Conservation (phyloP, 1,284 basidiomycete genomes). For the Pyrrhoderma noxium region DNA sequence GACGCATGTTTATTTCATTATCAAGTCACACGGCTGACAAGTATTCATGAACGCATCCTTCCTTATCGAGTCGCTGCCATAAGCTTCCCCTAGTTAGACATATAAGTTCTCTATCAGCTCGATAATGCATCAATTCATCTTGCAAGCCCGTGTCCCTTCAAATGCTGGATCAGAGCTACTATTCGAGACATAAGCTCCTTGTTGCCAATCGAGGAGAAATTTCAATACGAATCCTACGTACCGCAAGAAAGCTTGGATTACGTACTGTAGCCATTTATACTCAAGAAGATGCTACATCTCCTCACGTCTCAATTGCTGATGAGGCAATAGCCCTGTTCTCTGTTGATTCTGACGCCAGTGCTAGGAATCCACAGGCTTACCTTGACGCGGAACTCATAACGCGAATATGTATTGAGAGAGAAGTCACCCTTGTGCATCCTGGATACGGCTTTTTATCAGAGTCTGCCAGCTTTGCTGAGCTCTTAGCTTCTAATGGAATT, state of each 20-base stretch:
- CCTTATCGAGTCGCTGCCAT: too few relatives aligned
- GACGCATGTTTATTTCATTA: too few relatives aligned
- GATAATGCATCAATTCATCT: too few relatives aligned
- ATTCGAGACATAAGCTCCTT: slow-evolving; percentile 31
- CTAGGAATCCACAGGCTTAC: slow-evolving; percentile 36
- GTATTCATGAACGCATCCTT: too few relatives aligned
- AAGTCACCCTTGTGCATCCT: slow-evolving; percentile 53
- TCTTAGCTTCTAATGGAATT: slow-evolving; percentile 43
- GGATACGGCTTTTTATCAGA: slow-evolving; percentile 68
- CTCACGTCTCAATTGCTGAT: slow-evolving; percentile 47
- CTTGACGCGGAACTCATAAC: slow-evolving; percentile 37
- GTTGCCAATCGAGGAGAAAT: slow-evolving; percentile 47
- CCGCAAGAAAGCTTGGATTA: slow-evolving; percentile 41
- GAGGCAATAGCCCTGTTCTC: slow-evolving; percentile 31
- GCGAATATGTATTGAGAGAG: slow-evolving; percentile 35
- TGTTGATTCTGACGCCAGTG: slow-evolving; percentile 20
- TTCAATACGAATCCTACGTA: slow-evolving; percentile 49
- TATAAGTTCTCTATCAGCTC: too few relatives aligned
- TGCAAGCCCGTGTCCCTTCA: too few relatives aligned
- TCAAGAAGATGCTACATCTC: slow-evolving; percentile 43
- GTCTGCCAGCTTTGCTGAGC: slow-evolving; percentile 48
- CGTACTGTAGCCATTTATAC: slow-evolving; percentile 49
- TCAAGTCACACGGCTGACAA: too few relatives aligned
- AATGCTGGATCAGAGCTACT: slow-evolving; percentile 1
- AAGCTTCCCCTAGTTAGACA: too few relatives aligned